A percentile compares a stretch with the other conserved stretches of the same genome.
Evolutionary conservation across 192 early-diverging fungal species (phyloP).

Genomic region (Paraglomus brasilianum): DNA sequence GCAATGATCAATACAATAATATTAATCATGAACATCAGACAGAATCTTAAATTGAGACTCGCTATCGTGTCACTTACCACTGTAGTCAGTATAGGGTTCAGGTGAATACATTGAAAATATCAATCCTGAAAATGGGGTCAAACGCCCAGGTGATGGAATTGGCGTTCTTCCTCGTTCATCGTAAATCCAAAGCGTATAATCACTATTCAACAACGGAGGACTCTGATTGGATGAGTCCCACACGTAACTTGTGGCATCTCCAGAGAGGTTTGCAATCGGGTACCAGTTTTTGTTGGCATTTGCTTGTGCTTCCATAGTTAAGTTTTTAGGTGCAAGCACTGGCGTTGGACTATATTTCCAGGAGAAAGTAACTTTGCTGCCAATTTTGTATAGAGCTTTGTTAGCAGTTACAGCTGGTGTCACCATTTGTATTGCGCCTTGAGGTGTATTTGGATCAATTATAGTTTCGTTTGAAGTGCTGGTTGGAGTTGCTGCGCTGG

Average conservation of each 20-base stretch:
- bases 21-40: too few species aligned
- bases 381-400: constrained; percentile 4
- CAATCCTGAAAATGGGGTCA: not conserved
- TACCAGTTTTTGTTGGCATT: not conserved
- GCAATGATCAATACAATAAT: too few species aligned
- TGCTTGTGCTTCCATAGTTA: not conserved
- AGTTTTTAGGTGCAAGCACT: not conserved
- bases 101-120: constrained; percentile 4
- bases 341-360: not conserved
- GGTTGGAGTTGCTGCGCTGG: too few species aligned
- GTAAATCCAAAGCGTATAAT: constrained; percentile 1
- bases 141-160: not conserved
- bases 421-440: not conserved
- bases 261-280: constrained; percentile 5
- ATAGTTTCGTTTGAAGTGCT: too few species aligned
- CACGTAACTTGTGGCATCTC: not conserved
- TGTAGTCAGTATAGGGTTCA: not conserved
- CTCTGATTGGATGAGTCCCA: not conserved
- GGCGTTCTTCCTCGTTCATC: constrained; percentile 2
- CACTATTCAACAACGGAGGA: not conserved
- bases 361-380: not conserved
- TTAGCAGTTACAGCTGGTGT: constrained; percentile 3
- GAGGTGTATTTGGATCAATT: too few species aligned
- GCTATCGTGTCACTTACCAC: not conserved
- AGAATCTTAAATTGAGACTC: too few species aligned